Evolutionary conservation across 768 basidiomycete species (phyloP).

Genomic region (Gloeopeniophorella convolvens): DNA sequence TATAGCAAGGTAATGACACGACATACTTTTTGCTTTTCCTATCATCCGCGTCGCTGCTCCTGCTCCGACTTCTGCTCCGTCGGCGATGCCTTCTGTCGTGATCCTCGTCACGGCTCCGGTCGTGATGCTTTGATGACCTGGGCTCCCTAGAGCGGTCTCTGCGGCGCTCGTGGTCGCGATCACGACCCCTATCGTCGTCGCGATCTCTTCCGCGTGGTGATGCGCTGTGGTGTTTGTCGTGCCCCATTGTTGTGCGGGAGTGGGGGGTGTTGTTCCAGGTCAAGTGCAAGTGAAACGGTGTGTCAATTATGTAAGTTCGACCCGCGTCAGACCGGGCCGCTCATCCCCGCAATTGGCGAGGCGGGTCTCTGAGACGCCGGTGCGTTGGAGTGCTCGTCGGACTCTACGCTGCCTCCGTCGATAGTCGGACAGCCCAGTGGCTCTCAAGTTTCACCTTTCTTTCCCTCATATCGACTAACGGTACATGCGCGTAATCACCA

Average conservation of each 20-base stretch:
- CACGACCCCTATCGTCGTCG: not conserved
- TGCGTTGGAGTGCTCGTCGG: no score
- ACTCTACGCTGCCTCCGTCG: not conserved
- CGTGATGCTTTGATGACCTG: slow-evolving; percentile 1
- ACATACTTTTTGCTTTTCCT: slow-evolving; percentile 43
- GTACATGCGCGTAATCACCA: slow-evolving; percentile 4
- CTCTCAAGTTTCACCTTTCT: no score
- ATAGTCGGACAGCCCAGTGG: not conserved
- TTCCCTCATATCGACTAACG: no score
- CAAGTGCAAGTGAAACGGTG: no score
- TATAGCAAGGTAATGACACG: not conserved
- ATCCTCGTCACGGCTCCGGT: slow-evolving; percentile 20
- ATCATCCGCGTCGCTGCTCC: slow-evolving; percentile 25
- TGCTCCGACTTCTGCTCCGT: slow-evolving; percentile 28
- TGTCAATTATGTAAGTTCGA: no score
- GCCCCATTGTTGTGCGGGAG: slow-evolving; percentile 1
- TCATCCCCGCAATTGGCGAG: no score
- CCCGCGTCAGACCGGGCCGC: no score
- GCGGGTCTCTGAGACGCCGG: no score
- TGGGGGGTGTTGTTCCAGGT: no score
- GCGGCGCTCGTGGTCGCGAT: slow-evolving; percentile 3
- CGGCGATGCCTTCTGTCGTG: slow-evolving; percentile 22
- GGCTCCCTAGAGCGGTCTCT: slow-evolving; percentile 4
- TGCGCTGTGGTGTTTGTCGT: slow-evolving; percentile 6
- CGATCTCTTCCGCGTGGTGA: slow-evolving; percentile 10